Evolutionary conservation across 2,329 filamentous ascomycete species (phyloP), one percentile per base, ranked within the genome.

Genomic region (Hansfordia pulvinata): DNA sequence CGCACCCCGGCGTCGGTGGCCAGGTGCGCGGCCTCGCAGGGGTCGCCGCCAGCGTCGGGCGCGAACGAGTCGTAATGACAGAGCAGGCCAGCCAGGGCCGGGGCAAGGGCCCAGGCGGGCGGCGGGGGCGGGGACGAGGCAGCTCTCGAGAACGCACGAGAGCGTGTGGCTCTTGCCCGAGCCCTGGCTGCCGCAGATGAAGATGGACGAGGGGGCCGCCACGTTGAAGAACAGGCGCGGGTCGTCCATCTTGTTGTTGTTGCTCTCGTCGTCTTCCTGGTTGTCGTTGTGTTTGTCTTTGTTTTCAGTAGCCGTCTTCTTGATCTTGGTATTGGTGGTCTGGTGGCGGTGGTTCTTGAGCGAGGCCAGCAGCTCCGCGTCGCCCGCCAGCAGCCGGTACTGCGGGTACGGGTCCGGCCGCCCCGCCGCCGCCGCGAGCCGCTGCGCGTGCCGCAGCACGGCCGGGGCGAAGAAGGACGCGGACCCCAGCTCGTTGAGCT

Each of bases 121-220:
- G 0, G 62, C 50, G 0, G 44, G 37, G 0, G 54, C 63, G 0
- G 44, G 37, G 1, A 70, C 46, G 0, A 78, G 48, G 19, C 63
- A 73, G 34, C 69, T 72, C 39, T 78, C 72, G 0, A 69, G 41
- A 1, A 69, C 34, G 25, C 61, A 69, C 1, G 63, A 63, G 1
- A 75, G 50, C 0, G 67, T 72, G 32, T 77, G 70, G 23, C 66
- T 72, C 41, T 77, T 77, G 0, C 73, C 73, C 1, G 65, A 71
- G 2, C 72, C 71, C 32, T 77, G 71, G 12, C 65, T 69, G 2
- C 72, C 71, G 29, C 72, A 77, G 17, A 77, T 68, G 45, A 77
- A 77, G 4, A 59, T 53, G 10, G 69, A 75, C 1, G 63, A 69
- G 0, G 72, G 73, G 0, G 52, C 46, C 0, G 57, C 38, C 3